A percentile compares a stretch with the other conserved stretches of the same genome.
These are phyloP conservation scores for Gastrolobium bilobum DNA, from an alignment of 306 rosid genomes.

Conservation along the genomic window DNA sequence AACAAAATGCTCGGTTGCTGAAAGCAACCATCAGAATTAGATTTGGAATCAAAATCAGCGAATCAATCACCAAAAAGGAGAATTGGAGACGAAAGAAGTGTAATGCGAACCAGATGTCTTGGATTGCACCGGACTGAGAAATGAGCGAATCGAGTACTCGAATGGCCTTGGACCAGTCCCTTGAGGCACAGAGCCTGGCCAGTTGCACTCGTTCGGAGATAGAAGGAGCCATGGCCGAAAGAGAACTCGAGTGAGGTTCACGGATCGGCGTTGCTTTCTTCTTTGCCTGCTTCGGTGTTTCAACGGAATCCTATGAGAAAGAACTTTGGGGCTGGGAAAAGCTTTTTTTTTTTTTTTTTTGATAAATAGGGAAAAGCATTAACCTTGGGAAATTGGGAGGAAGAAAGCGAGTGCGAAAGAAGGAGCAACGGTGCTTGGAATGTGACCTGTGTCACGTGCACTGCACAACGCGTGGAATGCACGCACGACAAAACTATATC, in stretches of 20 bases:
- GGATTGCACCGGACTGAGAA: slow-evolving; percentile 63
- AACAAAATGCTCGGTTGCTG: slow-evolving; percentile 89
- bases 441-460: not conserved
- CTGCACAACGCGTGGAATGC: not conserved
- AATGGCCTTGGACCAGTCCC: slow-evolving; percentile 90
- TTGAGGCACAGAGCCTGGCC: slow-evolving; percentile 70
- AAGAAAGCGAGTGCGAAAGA: not conserved
- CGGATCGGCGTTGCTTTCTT: slow-evolving; percentile 2
- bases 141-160: slow-evolving; percentile 74
- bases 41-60: too few relatives aligned
- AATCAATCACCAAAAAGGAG: not conserved
- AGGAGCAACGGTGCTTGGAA: slow-evolving; percentile 24
- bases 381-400: not conserved
- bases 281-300: too few relatives aligned
- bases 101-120: slow-evolving; percentile 71
- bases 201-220: slow-evolving; percentile 74
- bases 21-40: slow-evolving; percentile 42
- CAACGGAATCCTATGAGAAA: too few relatives aligned
- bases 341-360: too few relatives aligned
- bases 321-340: too few relatives aligned
- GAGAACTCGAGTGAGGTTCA: slow-evolving; percentile 29
- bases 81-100: slow-evolving; percentile 33
- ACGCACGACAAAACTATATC: not conserved
- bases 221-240: slow-evolving; percentile 57
- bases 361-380: too few relatives aligned